Conservation (phyloP, 768 basidiomycete species). For the Hygrocybe punicea region DNA sequence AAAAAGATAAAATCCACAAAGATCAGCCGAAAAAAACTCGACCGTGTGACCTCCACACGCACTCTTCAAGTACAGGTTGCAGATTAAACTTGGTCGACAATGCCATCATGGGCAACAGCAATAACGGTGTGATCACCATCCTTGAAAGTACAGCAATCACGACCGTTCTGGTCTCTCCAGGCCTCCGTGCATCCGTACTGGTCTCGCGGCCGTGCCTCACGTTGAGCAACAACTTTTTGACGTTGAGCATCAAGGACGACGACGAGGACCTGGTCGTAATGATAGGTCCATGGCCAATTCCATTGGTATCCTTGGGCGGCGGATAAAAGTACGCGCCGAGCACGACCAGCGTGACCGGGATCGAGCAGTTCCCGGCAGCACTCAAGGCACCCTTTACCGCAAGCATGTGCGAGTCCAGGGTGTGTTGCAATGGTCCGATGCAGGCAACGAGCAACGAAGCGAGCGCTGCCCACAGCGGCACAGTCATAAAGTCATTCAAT, state of each 20-base stretch:
- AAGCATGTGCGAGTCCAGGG: slow-evolving; percentile 58
- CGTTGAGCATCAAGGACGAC: slow-evolving; percentile 32
- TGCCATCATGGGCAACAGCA: slow-evolving; percentile 75
- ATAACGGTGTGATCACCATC: slow-evolving; percentile 81
- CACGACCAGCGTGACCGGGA: slow-evolving; percentile 87
- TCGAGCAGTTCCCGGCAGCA: slow-evolving; percentile 69
- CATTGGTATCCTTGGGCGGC: slow-evolving; percentile 24
- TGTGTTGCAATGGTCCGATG: slow-evolving; percentile 68
- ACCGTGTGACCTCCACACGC: slow-evolving; percentile 30
- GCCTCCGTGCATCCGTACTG: slow-evolving; percentile 19
- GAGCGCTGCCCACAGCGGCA: slow-evolving; percentile 79
- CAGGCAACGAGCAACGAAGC: slow-evolving; percentile 75
- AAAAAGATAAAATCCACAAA: slow-evolving; percentile 1
- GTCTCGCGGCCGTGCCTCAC: slow-evolving; percentile 2
- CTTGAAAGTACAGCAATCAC: slow-evolving; percentile 76
- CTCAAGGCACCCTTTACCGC: slow-evolving; percentile 67
- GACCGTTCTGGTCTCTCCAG: slow-evolving; percentile 80
- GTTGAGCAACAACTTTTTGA: slow-evolving; percentile 3
- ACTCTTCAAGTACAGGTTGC: slow-evolving; percentile 73
- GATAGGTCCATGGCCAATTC: neutral
- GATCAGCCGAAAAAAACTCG: neutral
- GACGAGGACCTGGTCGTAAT: slow-evolving; percentile 21
- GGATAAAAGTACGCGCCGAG: slow-evolving; percentile 89
- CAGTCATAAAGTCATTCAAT: slow-evolving; percentile 79
- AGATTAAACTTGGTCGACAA: slow-evolving; percentile 55